phyloP scores from a whole-genome alignment of 169 alveolate genomes.

The Plasmodium inui region DNA sequence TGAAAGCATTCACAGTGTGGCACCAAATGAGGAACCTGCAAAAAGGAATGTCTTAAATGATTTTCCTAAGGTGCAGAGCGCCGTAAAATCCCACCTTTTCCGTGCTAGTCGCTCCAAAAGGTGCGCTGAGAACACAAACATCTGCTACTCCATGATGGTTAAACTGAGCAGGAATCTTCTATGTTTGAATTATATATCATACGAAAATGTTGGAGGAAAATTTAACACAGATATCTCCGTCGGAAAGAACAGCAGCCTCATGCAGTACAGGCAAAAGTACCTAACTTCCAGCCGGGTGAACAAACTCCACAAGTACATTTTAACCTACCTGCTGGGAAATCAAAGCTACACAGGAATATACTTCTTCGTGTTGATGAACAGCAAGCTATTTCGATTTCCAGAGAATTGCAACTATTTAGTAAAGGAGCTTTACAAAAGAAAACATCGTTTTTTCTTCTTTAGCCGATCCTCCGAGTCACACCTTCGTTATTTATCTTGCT shows the following conservation, averaged over 20 bases:
- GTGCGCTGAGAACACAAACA: neutral
- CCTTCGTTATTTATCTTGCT: neutral
- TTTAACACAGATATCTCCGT: neutral
- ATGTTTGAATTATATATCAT: constrained; percentile 42
- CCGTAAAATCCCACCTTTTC: neutral
- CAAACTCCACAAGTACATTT: constrained; percentile 26
- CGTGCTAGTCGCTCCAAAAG: neutral
- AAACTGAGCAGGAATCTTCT: constrained; percentile 51
- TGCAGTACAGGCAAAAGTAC: constrained; percentile 27
- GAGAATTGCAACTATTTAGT: constrained; percentile 48
- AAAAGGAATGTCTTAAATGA: neutral
- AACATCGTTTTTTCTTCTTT: neutral
- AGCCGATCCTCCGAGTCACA: neutral
- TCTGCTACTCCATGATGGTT: constrained; percentile 38
- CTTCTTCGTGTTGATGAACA: constrained; percentile 29
- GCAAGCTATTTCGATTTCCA: neutral
- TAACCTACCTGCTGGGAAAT: constrained; percentile 23
- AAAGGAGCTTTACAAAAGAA: constrained; percentile 12
- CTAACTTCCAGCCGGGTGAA: constrained; percentile 11
- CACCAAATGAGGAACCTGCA: neutral
- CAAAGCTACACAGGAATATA: constrained; percentile 45
- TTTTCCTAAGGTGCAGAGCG: neutral
- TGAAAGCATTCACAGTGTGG: neutral
- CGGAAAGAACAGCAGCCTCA: constrained; percentile 3
- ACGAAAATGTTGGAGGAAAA: neutral